Conservation (phyloP, 2,329 filamentous ascomycete genomes). For the Fusarium hainanense region DNA sequence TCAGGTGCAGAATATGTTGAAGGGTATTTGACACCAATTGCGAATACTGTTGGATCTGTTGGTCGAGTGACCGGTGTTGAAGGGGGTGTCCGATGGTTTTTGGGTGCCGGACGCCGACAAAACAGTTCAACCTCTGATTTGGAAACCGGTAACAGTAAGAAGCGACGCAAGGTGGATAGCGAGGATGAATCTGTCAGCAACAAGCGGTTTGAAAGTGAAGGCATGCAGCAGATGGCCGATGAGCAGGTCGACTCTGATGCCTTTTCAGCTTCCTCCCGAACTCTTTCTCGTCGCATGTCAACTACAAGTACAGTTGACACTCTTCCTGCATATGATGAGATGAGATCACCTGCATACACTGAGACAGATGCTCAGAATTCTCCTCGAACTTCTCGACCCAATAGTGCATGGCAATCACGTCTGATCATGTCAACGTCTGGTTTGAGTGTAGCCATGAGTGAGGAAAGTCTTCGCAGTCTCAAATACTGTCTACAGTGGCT, state of each 20-base stretch:
- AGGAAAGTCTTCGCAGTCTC: conserved; percentile 84
- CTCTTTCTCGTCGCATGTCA: conserved; percentile 65
- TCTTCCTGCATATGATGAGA: conserved; percentile 85
- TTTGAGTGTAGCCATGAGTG: conserved; percentile 89
- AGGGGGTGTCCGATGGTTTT: conserved; percentile 84
- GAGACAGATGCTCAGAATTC: conserved; percentile 59
- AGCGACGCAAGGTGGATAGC: conserved; percentile 67
- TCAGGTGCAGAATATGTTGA: conserved; percentile 93
- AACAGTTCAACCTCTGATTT: conserved; percentile 59
- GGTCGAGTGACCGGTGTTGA: conserved; percentile 89
- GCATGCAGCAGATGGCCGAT: conserved; percentile 43
- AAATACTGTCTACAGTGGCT: conserved; percentile 87
- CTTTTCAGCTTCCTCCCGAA: conserved; percentile 43
- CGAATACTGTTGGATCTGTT: conserved; percentile 86
- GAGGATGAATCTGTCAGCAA: conserved; percentile 49
- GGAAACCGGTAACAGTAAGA: conserved; percentile 61
- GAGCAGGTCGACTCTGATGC: conserved; percentile 43
- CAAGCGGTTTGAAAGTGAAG: conserved; percentile 46
- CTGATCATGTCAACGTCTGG: conserved; percentile 92
- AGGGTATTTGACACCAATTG: conserved; percentile 85
- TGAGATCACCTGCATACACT: conserved; percentile 79
- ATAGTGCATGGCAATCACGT: conserved; percentile 77
- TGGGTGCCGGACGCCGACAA: conserved; percentile 69
- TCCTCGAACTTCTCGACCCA: conserved; percentile 48
- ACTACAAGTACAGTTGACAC: conserved; percentile 77